These are phyloP conservation scores for Cytospora leucostoma DNA, from an alignment of 2,329 filamentous ascomycete species.

Conservation along the genomic window DNA sequence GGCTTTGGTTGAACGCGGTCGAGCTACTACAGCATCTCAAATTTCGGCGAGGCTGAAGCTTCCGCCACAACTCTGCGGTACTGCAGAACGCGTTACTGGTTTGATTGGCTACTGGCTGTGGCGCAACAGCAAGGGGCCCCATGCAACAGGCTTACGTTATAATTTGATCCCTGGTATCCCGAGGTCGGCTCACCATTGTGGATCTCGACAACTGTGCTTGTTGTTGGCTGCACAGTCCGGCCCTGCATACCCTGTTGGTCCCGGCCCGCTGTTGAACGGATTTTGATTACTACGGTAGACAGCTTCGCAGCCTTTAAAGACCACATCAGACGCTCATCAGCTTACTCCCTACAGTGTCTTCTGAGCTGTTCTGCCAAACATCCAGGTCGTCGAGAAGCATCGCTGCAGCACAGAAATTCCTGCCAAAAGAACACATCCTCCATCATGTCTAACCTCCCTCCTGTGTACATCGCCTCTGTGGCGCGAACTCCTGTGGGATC, in stretches of 20 bases:
- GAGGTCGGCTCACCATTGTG: conserved; percentile 23
- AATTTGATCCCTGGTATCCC: background rate
- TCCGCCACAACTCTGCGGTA: conserved; percentile 10
- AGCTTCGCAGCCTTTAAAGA: conserved; percentile 5
- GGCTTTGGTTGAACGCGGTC: conserved; percentile 12
- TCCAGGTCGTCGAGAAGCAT: conserved; percentile 7
- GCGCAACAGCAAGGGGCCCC: conserved; percentile 8
- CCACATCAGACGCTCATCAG: conserved; percentile 7
- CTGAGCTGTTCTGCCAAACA: background rate
- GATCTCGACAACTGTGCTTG: conserved; percentile 10
- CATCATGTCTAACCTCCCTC: conserved; percentile 76
- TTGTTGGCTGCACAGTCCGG: conserved; percentile 11
- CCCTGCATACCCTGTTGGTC: conserved; percentile 8
- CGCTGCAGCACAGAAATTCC: background rate
- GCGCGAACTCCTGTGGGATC: conserved; percentile 89
- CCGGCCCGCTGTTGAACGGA: conserved; percentile 14
- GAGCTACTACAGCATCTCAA: conserved; percentile 22
- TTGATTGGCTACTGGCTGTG: conserved; percentile 11
- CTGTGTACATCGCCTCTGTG: conserved; percentile 94
- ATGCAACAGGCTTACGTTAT: background rate
- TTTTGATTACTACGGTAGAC: conserved; percentile 3
- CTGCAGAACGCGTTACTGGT: background rate
- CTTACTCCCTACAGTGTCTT: background rate
- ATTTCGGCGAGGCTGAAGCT: conserved; percentile 28
- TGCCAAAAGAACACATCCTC: conserved; percentile 15